Evolutionary conservation across 2,329 filamentous ascomycete genomes (phyloP).

Genomic region (Chaetomiaceae sp.): DNA sequence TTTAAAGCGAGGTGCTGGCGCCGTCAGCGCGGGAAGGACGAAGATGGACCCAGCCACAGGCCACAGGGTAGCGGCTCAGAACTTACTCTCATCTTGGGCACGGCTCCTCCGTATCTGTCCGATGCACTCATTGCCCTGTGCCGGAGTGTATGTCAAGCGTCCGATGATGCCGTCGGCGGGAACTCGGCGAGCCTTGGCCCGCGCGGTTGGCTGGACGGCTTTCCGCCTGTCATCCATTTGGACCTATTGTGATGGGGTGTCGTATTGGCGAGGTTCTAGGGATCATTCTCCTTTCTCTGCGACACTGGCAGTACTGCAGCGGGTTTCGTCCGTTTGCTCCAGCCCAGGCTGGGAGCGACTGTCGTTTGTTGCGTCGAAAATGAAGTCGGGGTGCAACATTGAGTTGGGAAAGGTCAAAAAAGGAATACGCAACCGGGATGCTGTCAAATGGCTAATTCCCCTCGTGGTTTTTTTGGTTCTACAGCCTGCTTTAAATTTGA

Average conservation of each 20-base stretch:
- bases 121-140: constrained; percentile 12
- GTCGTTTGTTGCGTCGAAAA: not conserved
- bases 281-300: constrained; percentile 18
- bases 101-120: constrained; percentile 36
- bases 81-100: constrained; percentile 27
- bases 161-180: constrained; percentile 21
- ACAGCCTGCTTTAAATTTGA: no score
- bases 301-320: not conserved
- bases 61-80: no score
- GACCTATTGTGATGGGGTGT: constrained; percentile 10
- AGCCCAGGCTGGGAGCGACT: not conserved
- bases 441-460: no score
- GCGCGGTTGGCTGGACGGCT: constrained; percentile 6
- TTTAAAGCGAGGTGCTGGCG: constrained; percentile 26
- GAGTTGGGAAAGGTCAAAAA: not conserved
- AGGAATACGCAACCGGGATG: no score
- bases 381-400: constrained; percentile 7
- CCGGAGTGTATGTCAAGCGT: constrained; percentile 24
- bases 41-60: not conserved
- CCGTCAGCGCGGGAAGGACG: constrained; percentile 6
- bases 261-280: not conserved
- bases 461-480: no score
- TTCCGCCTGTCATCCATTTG: constrained; percentile 24
- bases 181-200: constrained; percentile 12
- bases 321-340: not conserved